Evolutionary conservation across 1,284 basidiomycete genomes (phyloP).

Genomic region (Albatrellus sp.): DNA sequence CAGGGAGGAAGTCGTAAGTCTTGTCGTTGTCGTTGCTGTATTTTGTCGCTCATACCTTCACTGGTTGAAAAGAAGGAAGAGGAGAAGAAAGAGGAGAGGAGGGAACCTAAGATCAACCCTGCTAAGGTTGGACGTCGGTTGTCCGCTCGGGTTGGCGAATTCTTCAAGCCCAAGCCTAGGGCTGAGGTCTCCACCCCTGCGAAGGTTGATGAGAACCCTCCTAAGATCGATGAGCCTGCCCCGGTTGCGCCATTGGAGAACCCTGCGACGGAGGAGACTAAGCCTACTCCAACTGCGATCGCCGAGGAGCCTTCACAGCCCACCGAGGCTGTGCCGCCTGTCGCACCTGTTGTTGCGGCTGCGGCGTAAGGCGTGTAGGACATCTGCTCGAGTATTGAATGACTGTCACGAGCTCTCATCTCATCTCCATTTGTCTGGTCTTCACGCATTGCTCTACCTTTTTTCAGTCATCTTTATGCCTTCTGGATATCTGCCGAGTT

Average conservation of each 20-base stretch:
- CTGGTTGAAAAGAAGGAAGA: slow-evolving; percentile 21
- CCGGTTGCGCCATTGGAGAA: slow-evolving; percentile 69
- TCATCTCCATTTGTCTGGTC: slow-evolving; percentile 20
- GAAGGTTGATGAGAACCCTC: slow-evolving; percentile 76
- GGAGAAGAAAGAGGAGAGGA: slow-evolving; percentile 26
- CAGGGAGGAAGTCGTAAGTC: slow-evolving; percentile 52
- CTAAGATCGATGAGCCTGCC: slow-evolving; percentile 64
- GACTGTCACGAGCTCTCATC: slow-evolving; percentile 41
- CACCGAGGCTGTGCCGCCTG: slow-evolving; percentile 9
- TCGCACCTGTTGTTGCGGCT: slow-evolving; percentile 32
- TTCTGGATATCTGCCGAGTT: slow-evolving; percentile 7
- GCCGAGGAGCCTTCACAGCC: slow-evolving; percentile 25
- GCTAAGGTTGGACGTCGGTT: slow-evolving; percentile 64
- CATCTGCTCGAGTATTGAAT: slow-evolving; percentile 19
- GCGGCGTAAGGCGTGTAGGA: slow-evolving; percentile 36
- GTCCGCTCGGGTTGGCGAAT: slow-evolving; percentile 62
- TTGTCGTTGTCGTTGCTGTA: background rate
- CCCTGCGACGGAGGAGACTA: slow-evolving; percentile 32
- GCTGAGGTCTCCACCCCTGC: slow-evolving; percentile 50
- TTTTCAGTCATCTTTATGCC: slow-evolving; percentile 16
- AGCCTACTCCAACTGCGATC: slow-evolving; percentile 20
- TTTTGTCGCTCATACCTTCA: background rate
- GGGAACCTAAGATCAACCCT: slow-evolving; percentile 21
- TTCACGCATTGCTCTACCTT: slow-evolving; percentile 18
- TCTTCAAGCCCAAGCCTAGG: slow-evolving; percentile 73